Conservation (phyloP, 2,329 filamentous ascomycete species). For the Botryotinia globosa region DNA sequence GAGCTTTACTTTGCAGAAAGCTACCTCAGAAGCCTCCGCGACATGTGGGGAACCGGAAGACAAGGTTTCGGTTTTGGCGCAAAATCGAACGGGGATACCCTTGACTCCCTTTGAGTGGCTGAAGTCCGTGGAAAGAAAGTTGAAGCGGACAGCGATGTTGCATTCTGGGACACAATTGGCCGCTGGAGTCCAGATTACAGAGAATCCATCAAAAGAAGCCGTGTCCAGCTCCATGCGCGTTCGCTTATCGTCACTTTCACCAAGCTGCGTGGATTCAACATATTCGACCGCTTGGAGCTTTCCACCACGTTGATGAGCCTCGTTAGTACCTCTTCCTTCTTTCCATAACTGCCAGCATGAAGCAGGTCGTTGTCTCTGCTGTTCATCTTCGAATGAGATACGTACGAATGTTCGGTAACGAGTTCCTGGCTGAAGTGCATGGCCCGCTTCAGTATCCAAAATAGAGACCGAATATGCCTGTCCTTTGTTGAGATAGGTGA, state of each 20-base stretch:
- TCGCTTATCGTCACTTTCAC: slow-evolving; percentile 62
- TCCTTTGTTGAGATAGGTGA: slow-evolving; percentile 98
- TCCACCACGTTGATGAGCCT: slow-evolving; percentile 89
- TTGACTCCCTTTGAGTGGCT: slow-evolving; percentile 99
- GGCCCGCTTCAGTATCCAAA: slow-evolving; percentile 67
- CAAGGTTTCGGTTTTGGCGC: slow-evolving; percentile 79
- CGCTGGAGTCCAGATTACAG: slow-evolving; percentile 80
- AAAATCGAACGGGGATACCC: slow-evolving; percentile 89
- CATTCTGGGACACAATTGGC: slow-evolving; percentile 69
- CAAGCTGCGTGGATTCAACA: slow-evolving; percentile 64
- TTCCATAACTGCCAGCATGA: slow-evolving; percentile 93
- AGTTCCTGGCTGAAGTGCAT: slow-evolving; percentile 57
- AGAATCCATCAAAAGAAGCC: slow-evolving; percentile 91
- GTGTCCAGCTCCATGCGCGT: slow-evolving; percentile 68
- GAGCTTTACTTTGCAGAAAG: slow-evolving; percentile 94
- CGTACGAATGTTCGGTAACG: slow-evolving; percentile 88
- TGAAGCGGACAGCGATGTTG: slow-evolving; percentile 88
- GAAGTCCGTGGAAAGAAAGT: slow-evolving; percentile 97
- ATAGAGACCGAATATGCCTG: slow-evolving; percentile 89
- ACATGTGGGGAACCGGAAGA: slow-evolving; percentile 49
- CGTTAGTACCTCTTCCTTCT: slow-evolving; percentile 90
- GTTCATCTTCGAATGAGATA: slow-evolving; percentile 96
- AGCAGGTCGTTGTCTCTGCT: slow-evolving; percentile 79
- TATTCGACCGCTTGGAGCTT: slow-evolving; percentile 94
- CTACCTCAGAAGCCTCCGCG: slow-evolving; percentile 65